phyloP scores from a whole-genome alignment of 1,284 basidiomycete species.

The Phenoliferia sp. region DNA sequence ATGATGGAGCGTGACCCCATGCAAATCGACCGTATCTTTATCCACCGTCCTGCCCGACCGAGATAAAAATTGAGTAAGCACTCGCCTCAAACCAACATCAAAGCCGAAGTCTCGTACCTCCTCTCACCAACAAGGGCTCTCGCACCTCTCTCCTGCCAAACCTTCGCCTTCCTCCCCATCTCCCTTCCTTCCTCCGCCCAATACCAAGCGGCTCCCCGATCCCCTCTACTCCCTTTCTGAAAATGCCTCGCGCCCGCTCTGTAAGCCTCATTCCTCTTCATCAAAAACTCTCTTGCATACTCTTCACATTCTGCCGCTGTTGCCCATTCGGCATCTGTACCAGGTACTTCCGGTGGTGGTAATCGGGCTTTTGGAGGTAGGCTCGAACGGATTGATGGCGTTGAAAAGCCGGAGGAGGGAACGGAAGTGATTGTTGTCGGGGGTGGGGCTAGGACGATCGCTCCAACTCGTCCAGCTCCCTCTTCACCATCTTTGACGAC shows the following conservation, averaged over 20 bases:
- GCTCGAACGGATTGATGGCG: not conserved
- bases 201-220: conserved; percentile 28
- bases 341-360: not conserved
- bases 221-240: conserved; percentile 19
- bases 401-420: not conserved
- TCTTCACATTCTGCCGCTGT: not conserved
- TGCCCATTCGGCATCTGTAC: not conserved
- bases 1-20: conserved; percentile 42
- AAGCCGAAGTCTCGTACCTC: conserved; percentile 16
- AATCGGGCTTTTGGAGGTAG: not conserved
- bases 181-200: conserved; percentile 43
- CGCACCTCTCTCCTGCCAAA: conserved; percentile 40
- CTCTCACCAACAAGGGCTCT: conserved; percentile 40
- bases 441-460: not conserved
- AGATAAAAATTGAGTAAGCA: too few relatives aligned
- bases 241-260: conserved; percentile 36
- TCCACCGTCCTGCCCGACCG: conserved; percentile 13
- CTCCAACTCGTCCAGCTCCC: not conserved
- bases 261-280: conserved; percentile 39
- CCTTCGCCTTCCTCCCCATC: conserved; percentile 39
- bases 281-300: conserved; percentile 35
- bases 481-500: not conserved
- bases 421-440: not conserved
- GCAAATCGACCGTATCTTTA: conserved; percentile 39
- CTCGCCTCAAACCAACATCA: not conserved